Conservation (phyloP, 345 rosid species). For the Ricinus communis region DNA sequence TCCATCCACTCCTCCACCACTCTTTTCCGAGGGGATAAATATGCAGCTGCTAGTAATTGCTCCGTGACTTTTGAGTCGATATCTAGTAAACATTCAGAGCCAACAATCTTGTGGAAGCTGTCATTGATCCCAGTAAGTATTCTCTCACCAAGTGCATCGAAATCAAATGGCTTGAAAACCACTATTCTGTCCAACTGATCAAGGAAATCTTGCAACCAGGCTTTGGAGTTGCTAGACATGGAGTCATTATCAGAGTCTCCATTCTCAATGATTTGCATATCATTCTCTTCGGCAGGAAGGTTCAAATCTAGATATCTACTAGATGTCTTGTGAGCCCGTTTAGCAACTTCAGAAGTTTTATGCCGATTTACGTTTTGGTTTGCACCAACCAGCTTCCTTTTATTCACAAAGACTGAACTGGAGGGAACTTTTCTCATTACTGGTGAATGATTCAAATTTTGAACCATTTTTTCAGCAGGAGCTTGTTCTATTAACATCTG, state of each 20-base stretch:
- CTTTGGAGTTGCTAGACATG: slow-evolving; percentile 41
- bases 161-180: slow-evolving; percentile 55
- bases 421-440: slow-evolving; percentile 16
- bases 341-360: slow-evolving; percentile 15
- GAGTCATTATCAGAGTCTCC: slow-evolving; percentile 27
- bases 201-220: slow-evolving; percentile 57
- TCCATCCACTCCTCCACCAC: slow-evolving; percentile 55
- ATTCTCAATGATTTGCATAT: background rate
- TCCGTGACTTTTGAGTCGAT: slow-evolving; percentile 45
- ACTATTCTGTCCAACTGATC: slow-evolving; percentile 49
- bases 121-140: slow-evolving; percentile 30
- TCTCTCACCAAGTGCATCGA: slow-evolving; percentile 48
- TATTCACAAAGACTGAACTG: slow-evolving; percentile 21
- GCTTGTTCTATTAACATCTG: slow-evolving; percentile 32
- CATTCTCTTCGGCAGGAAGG: slow-evolving; percentile 57
- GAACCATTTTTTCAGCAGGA: background rate
- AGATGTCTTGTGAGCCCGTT: slow-evolving; percentile 33
- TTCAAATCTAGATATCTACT: slow-evolving; percentile 61
- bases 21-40: slow-evolving; percentile 39
- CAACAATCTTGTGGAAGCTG: slow-evolving; percentile 40
- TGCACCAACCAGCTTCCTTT: slow-evolving; percentile 34
- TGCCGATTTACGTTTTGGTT: slow-evolving; percentile 18
- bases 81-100: slow-evolving; percentile 42
- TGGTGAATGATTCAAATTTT: slow-evolving; percentile 8
- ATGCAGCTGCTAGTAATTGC: slow-evolving; percentile 54